Evolutionary conservation across 371 early-diverging fungal species (phyloP), one percentile per base, ranked within the genome.

Genomic region (Nematocida displodere): DNA sequence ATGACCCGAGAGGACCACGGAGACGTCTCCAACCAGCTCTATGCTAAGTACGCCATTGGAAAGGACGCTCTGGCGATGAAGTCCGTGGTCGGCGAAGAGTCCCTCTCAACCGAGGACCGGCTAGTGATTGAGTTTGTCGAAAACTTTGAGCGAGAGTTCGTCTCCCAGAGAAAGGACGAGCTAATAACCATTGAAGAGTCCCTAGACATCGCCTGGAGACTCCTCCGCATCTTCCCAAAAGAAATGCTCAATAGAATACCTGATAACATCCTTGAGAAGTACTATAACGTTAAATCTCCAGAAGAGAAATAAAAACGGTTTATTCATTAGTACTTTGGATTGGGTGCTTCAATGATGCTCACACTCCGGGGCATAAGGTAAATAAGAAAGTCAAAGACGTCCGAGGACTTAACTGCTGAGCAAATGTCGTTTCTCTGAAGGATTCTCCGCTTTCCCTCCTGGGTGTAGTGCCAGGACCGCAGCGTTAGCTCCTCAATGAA

Each of bases 31-130:
- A 99, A 96, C 86, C 99, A 99, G 86, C 85, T 99, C 83, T 99
- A 99, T 84, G 97, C 99, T 78, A 99, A 97, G 85, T 99, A 99
- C 83, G 99, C 99, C 53, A 97, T 99, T 80, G 99, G 99, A 82
- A 89, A 92, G 80, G 99, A 99, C 83, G 97, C 98, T 2, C 91
- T 92, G 26, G 91, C 97, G 44, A 97, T 99, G 98, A 99, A 97
- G 88, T 94, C 98, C 56, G 99, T 99, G 47, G 97, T 99, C 53
- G 99, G 99, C 83, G 99, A 99, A 83, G 99, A 99, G 82, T 95
- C 96, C 13, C 85, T 99, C 80, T 92, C 90, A 81, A 90, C 89
- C 64, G 98, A 97, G 85, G 99, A 99, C 80, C 95, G 95, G 82
- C 87, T 97, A 61, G 88, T 92, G 31, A 87, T 99, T 46, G 96